Evolutionary conservation across 2,329 filamentous ascomycete species (phyloP).

Genomic region (Ophiostoma piceae): DNA sequence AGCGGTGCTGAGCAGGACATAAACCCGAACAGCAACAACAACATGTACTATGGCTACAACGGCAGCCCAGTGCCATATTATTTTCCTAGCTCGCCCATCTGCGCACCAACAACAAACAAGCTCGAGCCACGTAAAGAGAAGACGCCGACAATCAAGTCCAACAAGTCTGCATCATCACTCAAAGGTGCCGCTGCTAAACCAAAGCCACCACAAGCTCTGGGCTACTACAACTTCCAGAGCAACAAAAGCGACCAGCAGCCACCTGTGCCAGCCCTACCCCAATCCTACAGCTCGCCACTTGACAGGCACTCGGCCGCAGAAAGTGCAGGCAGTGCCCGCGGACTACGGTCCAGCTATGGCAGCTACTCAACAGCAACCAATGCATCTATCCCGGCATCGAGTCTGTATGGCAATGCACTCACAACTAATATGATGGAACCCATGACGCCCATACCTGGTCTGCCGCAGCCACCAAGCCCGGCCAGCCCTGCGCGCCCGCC

Average conservation of each 20-base stretch:
- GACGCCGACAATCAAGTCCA: constrained; percentile 22
- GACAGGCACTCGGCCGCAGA: neutral
- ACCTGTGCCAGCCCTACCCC: constrained; percentile 11
- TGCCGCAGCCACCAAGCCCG: constrained; percentile 7
- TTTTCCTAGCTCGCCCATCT: constrained; percentile 39
- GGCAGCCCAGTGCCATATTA: constrained; percentile 18
- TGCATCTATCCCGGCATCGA: neutral
- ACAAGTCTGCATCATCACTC: neutral
- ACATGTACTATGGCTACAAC: constrained; percentile 12
- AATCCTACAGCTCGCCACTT: neutral
- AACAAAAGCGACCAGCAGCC: constrained; percentile 1
- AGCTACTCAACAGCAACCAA: constrained; percentile 20
- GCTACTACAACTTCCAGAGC: constrained; percentile 22
- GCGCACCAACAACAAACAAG: constrained; percentile 36
- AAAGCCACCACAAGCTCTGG: constrained; percentile 8
- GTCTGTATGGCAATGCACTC: constrained; percentile 23
- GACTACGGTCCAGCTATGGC: constrained; percentile 22
- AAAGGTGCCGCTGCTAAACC: neutral
- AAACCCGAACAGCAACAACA: neutral
- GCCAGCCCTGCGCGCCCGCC: constrained; percentile 35
- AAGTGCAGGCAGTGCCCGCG: neutral
- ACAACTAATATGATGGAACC: constrained; percentile 22
- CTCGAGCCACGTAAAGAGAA: constrained; percentile 33
- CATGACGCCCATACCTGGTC: constrained; percentile 13
- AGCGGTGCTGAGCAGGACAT: constrained; percentile 11